phyloP scores from a whole-genome alignment of 1,139 yeast genomes.

The Zygoascus meyerae region DNA sequence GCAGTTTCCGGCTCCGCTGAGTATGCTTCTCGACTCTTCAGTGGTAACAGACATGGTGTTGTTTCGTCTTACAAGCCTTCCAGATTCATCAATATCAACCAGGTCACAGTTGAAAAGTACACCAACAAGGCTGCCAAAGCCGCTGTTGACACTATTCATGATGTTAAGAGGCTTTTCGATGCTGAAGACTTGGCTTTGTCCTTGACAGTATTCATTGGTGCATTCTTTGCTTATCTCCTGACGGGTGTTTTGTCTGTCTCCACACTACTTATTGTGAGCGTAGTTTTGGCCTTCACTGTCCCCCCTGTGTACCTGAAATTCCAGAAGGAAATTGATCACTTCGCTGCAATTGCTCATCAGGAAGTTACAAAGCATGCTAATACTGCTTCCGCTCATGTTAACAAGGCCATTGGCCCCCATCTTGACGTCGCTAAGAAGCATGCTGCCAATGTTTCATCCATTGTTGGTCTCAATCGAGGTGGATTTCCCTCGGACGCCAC shows the following conservation, averaged over 20 bases:
- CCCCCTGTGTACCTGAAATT: constrained; percentile 72
- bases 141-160: constrained; percentile 30
- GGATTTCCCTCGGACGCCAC: constrained; percentile 28
- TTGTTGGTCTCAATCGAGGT: constrained; percentile 33
- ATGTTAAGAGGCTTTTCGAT: constrained; percentile 55
- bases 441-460: constrained; percentile 53
- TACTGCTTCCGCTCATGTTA: constrained; percentile 51
- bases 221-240: constrained; percentile 62
- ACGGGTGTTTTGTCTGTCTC: constrained; percentile 75
- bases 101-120: constrained; percentile 30
- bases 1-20: constrained; percentile 32
- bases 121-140: constrained; percentile 28
- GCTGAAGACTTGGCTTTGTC: constrained; percentile 65
- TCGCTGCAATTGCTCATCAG: constrained; percentile 52
- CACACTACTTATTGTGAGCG: constrained; percentile 52
- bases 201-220: constrained; percentile 61
- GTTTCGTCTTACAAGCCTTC: constrained; percentile 33
- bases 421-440: constrained; percentile 31
- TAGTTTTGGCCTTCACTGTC: constrained; percentile 61
- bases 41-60: constrained; percentile 31
- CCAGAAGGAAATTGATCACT: constrained; percentile 77
- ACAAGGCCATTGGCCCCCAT: constrained; percentile 38
- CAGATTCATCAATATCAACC: constrained; percentile 30
- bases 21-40: constrained; percentile 31
- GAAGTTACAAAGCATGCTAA: constrained; percentile 52